Evolutionary conservation across 148 eudicot species (phyloP), one percentile per base, ranked within the genome.

Genomic region (Camellia japonica): DNA sequence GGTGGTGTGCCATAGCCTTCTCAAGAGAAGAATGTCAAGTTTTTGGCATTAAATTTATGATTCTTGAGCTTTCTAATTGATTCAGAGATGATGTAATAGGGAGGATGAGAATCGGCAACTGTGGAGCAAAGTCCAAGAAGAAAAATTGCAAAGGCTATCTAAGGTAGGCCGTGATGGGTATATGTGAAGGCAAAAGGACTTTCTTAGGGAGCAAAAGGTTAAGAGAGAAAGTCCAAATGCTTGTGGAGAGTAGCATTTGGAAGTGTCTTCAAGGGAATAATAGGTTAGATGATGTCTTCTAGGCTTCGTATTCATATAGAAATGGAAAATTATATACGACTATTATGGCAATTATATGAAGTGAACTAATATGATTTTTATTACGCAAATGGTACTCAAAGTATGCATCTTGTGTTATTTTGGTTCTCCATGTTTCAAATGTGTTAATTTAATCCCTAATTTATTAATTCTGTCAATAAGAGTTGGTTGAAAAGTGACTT

Each of bases 201-300:
- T 77, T 77, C 54, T 65, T 15, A 23, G 23, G 23, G 23, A 47
- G 62, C 49, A 66, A 78, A 67, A 54, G 0, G 80, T 44, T 16
- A 23, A 78, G 73, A 6, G 6, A n/a, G 2, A 42, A 18, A 65
- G 15, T 64, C 70, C 80, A 78, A 78, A 67, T 51, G 11, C 23
- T 8, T 38, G 49, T 52, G 63, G 8, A 59, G 20, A 47, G 44
- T 78, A 66, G 80, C 64, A 66, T 67, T 78, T 67, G 80, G 80
- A 67, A 78, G 80, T 16, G 42, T 72, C 49, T 54, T 66, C n/a
- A 68, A 78, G 46, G 47, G 80, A 66, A 78, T 78, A 78, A 64
- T 54, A 9, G 61, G 69, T 46, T 62, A 46, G 79, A 69, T 19
- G 44, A 44, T 63, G 79, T 23, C 23, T 23, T 23, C 23, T 23